Percentiles rank a stretch among this genome's conserved stretches.
Conservation (phyloP, 192 early-diverging fungal species). For the Coemansia sp. region DNA sequence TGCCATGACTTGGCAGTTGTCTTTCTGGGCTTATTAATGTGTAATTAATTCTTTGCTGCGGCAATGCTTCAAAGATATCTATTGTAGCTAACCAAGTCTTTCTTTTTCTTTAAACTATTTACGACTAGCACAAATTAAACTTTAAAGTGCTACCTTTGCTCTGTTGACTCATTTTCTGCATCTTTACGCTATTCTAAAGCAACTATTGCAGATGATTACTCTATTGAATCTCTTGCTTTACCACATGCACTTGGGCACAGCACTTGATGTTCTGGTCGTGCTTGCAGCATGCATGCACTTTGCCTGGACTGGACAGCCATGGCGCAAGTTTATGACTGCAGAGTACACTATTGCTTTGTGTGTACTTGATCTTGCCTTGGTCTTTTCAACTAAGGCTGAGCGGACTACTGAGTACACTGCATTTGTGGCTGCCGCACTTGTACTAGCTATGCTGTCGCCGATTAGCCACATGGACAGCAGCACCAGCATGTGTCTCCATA, state of each 20-base stretch:
- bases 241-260: not conserved
- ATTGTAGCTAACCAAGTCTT: too few species aligned
- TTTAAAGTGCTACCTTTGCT: not conserved
- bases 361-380: not conserved
- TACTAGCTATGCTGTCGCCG: not conserved
- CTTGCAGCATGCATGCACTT: not conserved
- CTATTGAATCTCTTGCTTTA: not conserved
- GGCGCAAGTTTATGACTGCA: not conserved
- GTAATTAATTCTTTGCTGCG: too few species aligned
- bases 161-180: not conserved
- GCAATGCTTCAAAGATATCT: too few species aligned
- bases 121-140: too few species aligned
- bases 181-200: not conserved
- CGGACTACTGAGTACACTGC: not conserved
- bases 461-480: not conserved
- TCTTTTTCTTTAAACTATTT: too few species aligned
- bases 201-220: not conserved
- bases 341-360: not conserved
- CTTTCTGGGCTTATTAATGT: too few species aligned
- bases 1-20: too few species aligned
- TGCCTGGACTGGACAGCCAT: not conserved
- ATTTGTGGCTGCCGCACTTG: not conserved
- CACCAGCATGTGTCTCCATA: not conserved
- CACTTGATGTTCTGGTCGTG: not conserved
- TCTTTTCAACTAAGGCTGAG: not conserved